A percentile compares a stretch with the other conserved stretches of the same genome.
Conservation (phyloP, 2,329 filamentous ascomycete genomes). For the Phyllosticta paracitricarpa region DNA sequence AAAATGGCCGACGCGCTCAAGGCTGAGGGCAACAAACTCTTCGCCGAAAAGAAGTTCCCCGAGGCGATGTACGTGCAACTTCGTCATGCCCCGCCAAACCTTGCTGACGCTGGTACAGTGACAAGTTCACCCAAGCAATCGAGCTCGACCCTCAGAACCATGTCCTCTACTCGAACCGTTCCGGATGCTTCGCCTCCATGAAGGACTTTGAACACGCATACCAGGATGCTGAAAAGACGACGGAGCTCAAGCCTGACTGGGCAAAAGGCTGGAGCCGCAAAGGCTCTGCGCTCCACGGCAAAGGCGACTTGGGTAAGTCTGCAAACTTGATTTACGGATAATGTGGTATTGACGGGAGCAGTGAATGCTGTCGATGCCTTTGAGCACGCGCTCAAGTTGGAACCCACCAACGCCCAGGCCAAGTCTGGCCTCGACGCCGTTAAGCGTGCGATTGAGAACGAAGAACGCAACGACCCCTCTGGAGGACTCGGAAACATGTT, state of each 20-base stretch:
- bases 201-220: conserved; percentile 78
- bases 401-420: conserved; percentile 83
- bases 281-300: conserved; percentile 79
- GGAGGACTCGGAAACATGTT: conserved; percentile 87
- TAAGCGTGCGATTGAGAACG: conserved; percentile 75
- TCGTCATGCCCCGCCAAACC: conserved; percentile 12
- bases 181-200: conserved; percentile 77
- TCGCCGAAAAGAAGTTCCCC: conserved; percentile 92
- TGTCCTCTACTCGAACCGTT: conserved; percentile 96
- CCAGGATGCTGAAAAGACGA: conserved; percentile 85
- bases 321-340: no score
- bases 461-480: conserved; percentile 57
- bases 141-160: conserved; percentile 77
- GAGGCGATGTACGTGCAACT: conserved; percentile 71
- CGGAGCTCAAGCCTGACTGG: conserved; percentile 94
- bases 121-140: conserved; percentile 92
- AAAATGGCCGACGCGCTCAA: conserved; percentile 74
- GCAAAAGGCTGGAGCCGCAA: conserved; percentile 93
- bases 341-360: conserved; percentile 20
- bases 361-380: conserved; percentile 81
- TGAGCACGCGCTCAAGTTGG: conserved; percentile 86
- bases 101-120: conserved; percentile 41
- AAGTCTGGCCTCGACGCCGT: conserved; percentile 81
- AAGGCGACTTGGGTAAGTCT: conserved; percentile 63
- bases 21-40: conserved; percentile 96